A percentile compares a stretch with the other conserved stretches of the same genome.
These are phyloP conservation scores for Geotrichum aggregatum DNA, from an alignment of 1,139 yeast genomes.

Conservation along the genomic window DNA sequence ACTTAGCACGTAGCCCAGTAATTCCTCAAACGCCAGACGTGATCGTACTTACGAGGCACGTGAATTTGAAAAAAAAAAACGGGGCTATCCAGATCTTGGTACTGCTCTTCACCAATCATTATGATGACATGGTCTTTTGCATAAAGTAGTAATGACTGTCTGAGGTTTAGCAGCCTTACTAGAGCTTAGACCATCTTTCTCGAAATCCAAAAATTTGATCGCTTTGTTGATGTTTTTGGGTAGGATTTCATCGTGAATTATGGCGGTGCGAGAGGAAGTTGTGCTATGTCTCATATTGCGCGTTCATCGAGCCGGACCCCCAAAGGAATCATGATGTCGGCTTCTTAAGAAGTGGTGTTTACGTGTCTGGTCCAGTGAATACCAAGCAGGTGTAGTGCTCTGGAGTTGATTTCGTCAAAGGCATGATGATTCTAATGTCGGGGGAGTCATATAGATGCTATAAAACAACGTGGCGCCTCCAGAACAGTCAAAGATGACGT, in stretches of 20 bases:
- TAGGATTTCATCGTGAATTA: constrained; percentile 88
- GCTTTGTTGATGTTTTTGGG: constrained; percentile 97
- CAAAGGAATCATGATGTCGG: constrained; percentile 87
- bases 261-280: constrained; percentile 93
- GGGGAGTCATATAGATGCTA: constrained; percentile 90
- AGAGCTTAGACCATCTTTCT: constrained; percentile 49
- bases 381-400: constrained; percentile 92
- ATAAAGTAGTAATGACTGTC: constrained; percentile 75
- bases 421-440: constrained; percentile 83
- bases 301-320: constrained; percentile 99
- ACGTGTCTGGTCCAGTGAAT: constrained; percentile 98
- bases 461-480: constrained; percentile 98
- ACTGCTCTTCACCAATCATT: constrained; percentile 98
- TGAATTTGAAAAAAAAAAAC: constrained; percentile 93
- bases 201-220: constrained; percentile 86
- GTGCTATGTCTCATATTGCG: constrained; percentile 80
- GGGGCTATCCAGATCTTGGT: constrained; percentile 99
- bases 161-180: constrained; percentile 88
- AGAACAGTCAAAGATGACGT: constrained; percentile 90
- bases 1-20: constrained; percentile 96
- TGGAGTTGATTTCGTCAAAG: constrained; percentile 85
- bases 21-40: constrained; percentile 99
- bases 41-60: constrained; percentile 82
- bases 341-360: constrained; percentile 85
- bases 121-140: constrained; percentile 75